phyloP scores from a whole-genome alignment of 1,139 yeast species.

The Yamadazyma trypodendri region DNA sequence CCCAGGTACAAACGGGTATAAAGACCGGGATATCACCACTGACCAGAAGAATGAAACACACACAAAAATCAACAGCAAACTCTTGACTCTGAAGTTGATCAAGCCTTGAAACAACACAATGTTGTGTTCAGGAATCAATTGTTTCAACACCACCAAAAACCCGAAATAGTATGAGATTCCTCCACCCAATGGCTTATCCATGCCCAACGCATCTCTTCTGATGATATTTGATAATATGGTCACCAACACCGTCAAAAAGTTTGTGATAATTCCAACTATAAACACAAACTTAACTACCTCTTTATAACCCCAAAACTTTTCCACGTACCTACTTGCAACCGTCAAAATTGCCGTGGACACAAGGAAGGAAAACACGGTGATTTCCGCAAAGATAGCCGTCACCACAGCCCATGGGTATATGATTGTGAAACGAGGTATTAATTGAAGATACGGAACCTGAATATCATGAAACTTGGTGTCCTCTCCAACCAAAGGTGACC shows the following conservation, averaged over 20 bases:
- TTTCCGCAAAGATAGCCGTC: conserved; percentile 72
- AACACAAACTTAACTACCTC: conserved; percentile 62
- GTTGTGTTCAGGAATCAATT: conserved; percentile 85
- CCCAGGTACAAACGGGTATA: conserved; percentile 64
- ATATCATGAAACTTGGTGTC: conserved; percentile 34
- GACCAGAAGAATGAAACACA: conserved; percentile 48
- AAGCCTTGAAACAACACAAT: conserved; percentile 63
- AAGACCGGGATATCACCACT: conserved; percentile 28
- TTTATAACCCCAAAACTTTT: conserved; percentile 56
- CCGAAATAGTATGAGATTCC: conserved; percentile 71
- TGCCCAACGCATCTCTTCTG: conserved; percentile 35
- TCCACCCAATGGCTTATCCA: conserved; percentile 63
- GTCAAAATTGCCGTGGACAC: conserved; percentile 50
- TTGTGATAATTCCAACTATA: conserved; percentile 60
- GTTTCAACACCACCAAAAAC: conserved; percentile 82
- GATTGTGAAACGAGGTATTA: conserved; percentile 64
- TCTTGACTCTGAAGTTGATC: conserved; percentile 68
- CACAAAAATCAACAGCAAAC: conserved; percentile 65
- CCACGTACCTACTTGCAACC: conserved; percentile 52
- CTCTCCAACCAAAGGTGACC: conserved; percentile 21
- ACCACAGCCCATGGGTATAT: conserved; percentile 75
- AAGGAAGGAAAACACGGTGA: conserved; percentile 49
- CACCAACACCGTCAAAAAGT: conserved; percentile 44
- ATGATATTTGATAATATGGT: conserved; percentile 41
- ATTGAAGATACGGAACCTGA: conserved; percentile 61